These are phyloP conservation scores for Ophioceras dolichostomum DNA, from an alignment of 2,329 filamentous ascomycete species.

Conservation along the genomic window DNA sequence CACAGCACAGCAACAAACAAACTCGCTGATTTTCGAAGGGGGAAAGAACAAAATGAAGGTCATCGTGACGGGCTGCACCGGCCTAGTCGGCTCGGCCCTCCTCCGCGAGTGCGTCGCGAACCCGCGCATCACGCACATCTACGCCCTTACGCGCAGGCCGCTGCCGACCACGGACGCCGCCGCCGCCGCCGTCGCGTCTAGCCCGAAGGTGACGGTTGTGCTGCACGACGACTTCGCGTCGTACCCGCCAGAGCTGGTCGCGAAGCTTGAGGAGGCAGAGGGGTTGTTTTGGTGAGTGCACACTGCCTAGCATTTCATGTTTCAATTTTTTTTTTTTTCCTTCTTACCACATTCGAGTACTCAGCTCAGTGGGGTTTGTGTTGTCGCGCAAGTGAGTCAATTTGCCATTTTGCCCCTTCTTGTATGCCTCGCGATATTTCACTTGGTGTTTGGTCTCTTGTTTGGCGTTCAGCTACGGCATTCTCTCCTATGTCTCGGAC, in stretches of 20 bases:
- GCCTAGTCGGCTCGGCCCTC: slow-evolving; percentile 41
- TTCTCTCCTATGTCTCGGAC: no score
- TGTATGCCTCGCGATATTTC: no score
- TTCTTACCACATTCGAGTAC: no score
- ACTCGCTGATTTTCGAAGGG: no score
- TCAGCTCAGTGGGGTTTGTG: no score
- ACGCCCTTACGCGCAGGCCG: slow-evolving; percentile 35
- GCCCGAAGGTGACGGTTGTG: slow-evolving; percentile 36
- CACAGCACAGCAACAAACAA: no score
- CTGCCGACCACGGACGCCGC: slow-evolving; percentile 24
- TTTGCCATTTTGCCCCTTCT: no score
- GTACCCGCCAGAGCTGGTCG: slow-evolving; percentile 32
- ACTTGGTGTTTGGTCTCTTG: no score
- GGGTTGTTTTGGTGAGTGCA: slow-evolving; percentile 57
- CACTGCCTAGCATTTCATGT: no score
- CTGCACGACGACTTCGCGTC: slow-evolving; percentile 39
- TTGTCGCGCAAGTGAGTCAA: no score
- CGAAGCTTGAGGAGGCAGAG: slow-evolving; percentile 34
- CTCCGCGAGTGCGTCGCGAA: slow-evolving; percentile 36
- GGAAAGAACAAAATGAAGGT: slow-evolving; percentile 44
- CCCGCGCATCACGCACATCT: slow-evolving; percentile 34
- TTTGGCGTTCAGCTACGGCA: no score
- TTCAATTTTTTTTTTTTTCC: slow-evolving; percentile 15
- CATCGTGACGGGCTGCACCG: slow-evolving; percentile 46
- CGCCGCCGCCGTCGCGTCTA: slow-evolving; percentile 22